phyloP scores from a whole-genome alignment of 2,329 filamentous ascomycete species.

The Colletotrichum musae region DNA sequence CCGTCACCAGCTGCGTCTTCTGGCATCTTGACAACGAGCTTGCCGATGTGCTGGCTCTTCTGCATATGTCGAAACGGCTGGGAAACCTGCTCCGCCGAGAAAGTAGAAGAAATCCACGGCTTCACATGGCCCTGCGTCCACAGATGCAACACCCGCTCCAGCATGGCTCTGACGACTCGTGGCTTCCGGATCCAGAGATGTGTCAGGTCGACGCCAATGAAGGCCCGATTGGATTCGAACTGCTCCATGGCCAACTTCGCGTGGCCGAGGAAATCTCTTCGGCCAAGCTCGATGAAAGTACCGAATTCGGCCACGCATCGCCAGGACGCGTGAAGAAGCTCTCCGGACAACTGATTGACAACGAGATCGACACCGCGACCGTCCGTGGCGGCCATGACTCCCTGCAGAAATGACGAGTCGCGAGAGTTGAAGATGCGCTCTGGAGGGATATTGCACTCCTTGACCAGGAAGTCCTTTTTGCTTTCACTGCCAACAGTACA shows the following conservation, averaged over 20 bases:
- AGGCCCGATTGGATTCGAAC: conserved; percentile 56
- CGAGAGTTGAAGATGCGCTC: conserved; percentile 26
- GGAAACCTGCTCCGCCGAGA: conserved; percentile 47
- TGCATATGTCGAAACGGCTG: conserved; percentile 62
- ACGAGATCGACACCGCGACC: conserved; percentile 52
- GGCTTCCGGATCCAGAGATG: conserved; percentile 16
- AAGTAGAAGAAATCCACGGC: conserved; percentile 30
- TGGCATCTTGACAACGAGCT: conserved; percentile 55
- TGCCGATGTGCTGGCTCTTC: conserved; percentile 59
- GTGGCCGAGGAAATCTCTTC: conserved; percentile 57
- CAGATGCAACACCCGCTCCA: conserved; percentile 13
- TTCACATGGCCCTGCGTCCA: conserved; percentile 13
- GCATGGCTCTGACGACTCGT: neutral
- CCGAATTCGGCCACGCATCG: conserved; percentile 61
- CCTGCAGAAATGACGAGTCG: conserved; percentile 9
- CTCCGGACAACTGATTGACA: conserved; percentile 59
- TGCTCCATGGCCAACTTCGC: conserved; percentile 60
- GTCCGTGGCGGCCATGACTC: conserved; percentile 2
- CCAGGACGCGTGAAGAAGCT: conserved; percentile 59
- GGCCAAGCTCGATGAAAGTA: conserved; percentile 62
- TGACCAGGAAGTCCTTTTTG: conserved; percentile 19
- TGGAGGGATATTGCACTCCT: neutral
- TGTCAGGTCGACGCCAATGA: conserved; percentile 52
- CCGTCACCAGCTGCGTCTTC: neutral
- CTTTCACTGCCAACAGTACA: conserved; percentile 22